Base-by-base conservation (phyloP, 257 asterid species). In the Agastache rugosa region DNA sequence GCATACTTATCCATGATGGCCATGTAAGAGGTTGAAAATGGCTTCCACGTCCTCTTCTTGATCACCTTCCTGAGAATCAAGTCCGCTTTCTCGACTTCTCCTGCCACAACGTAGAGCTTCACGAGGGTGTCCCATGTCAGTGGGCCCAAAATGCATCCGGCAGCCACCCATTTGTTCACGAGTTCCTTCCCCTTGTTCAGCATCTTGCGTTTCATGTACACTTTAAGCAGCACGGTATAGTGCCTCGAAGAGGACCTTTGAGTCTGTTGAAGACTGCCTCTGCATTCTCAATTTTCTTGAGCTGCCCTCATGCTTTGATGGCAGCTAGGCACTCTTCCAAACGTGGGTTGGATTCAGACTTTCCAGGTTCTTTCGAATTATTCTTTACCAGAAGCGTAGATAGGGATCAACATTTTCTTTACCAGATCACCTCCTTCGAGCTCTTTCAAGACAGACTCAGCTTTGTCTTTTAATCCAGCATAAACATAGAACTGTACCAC, bases 291-390 rank as follows among this genome's bases (percentile, higher is more conserved):
- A 91, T 63, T 44, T 68, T 81, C 11, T 83, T 73, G 27, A 89
- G 84, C 73, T 79, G 79, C 5, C 98, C 98, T 92, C 91, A 93
- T 22, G 98, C 96, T 48, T 78, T 86, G 22, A 88, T 76, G 53
- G 85, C 93, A 54, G 96, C 85, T 63, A 75, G 8, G 74, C 84
- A 84, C 55, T 89, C 96, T 0, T 27, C 55, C 42, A 75, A 27
- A 45, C 77, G 61, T 27, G 97, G 83, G 8, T 73, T 72, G 19
- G 90, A 61, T 71, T 85, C 96, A 89, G 56, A 80, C 68, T 56
- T 74, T 65, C 97, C 96, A 92, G 76, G 90, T 77, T 71, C 97
- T 79, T 34, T n/a, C n/a, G n/a, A n/a, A n/a, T n/a, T n/a, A n/a
- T n/a, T n/a, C n/a, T n/a, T n/a, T n/a, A n/a, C n/a, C n/a, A n/a